Conservation (phyloP, 2,329 filamentous ascomycete species). For the Seiridium cupressi region DNA sequence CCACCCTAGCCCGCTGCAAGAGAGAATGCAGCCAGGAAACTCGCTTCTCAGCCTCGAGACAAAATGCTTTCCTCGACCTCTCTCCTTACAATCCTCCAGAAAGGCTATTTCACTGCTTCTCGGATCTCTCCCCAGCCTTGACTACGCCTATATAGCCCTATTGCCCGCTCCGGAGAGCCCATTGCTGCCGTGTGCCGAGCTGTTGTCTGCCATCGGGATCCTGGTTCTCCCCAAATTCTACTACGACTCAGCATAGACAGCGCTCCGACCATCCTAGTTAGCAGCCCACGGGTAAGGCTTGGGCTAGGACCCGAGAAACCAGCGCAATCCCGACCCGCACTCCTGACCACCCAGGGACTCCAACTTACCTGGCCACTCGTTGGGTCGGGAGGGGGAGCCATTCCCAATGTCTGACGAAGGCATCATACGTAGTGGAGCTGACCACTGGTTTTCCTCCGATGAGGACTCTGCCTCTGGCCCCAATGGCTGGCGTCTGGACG, state of each 20-base stretch:
- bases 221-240: neutral
- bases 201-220: neutral
- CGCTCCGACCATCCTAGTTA: too few species aligned
- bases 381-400: neutral
- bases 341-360: neutral
- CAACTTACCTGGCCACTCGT: neutral
- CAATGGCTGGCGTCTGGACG: conserved; percentile 54
- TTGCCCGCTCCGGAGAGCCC: neutral
- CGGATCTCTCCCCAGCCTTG: neutral
- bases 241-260: neutral
- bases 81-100: neutral
- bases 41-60: neutral
- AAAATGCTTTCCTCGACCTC: neutral
- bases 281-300: neutral
- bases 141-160: neutral
- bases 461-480: conserved; percentile 31
- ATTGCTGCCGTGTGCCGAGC: neutral
- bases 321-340: neutral
- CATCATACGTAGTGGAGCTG: neutral
- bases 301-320: neutral
- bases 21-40: neutral
- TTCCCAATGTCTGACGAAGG: conserved; percentile 18
- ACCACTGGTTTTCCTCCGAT: conserved; percentile 29
- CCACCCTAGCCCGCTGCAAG: neutral
- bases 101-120: neutral